Evolutionary conservation across 176 grass and related monocot species (phyloP).

Genomic region (Thinopyrum elongatum): DNA sequence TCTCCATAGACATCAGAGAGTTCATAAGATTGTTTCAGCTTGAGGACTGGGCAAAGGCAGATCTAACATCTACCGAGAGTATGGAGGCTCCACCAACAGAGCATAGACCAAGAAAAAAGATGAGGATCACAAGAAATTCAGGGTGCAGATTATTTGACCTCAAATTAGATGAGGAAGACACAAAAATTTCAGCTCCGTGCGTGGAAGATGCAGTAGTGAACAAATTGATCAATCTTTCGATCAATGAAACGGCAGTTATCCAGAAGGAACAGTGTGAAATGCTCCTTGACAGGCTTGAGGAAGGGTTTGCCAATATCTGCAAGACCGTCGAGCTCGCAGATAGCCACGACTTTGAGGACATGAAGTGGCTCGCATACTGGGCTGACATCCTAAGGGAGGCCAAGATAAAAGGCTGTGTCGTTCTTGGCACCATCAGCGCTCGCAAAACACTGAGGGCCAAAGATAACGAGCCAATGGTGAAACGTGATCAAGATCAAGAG

Average conservation of each 20-base stretch:
- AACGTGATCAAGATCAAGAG: not conserved
- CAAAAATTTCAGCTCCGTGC: not conserved
- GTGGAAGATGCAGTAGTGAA: not conserved
- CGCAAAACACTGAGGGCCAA: not conserved
- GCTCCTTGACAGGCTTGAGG: not conserved
- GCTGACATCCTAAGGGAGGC: not conserved
- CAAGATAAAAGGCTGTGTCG: not conserved
- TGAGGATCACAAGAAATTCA: not conserved
- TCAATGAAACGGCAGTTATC: not conserved
- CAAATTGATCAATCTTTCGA: not conserved
- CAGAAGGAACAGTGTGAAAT: not conserved
- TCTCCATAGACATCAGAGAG: not conserved
- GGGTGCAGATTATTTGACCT: not conserved
- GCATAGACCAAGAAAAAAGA: not conserved
- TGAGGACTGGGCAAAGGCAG: not conserved
- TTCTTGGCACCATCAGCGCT: not conserved
- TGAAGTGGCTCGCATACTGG: not conserved
- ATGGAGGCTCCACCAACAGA: not conserved
- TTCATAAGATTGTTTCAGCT: conserved; percentile 30
- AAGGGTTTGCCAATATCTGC: not conserved
- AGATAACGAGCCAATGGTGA: not conserved
- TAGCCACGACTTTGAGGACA: not conserved
- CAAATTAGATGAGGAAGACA: not conserved
- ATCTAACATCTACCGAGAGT: not conserved
- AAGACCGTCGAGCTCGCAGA: not conserved